Evolutionary conservation across 331 rosid genomes (phyloP), one percentile per base, ranked within the genome.

Genomic region (Arachis monticola): DNA sequence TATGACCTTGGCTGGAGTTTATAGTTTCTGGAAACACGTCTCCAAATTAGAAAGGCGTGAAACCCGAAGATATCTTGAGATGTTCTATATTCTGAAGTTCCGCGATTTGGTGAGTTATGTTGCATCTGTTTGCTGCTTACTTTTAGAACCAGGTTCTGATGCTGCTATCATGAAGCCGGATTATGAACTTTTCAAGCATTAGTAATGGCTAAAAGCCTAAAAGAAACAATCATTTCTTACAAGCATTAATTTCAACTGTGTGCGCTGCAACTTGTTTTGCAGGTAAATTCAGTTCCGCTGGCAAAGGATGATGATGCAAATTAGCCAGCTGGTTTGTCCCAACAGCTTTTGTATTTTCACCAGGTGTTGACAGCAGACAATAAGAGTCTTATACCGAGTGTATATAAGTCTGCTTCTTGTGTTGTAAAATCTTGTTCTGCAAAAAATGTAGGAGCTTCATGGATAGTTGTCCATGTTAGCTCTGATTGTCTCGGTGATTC

Each of bases 71-170:
- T 93, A 93, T 80, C 89, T 92, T 1, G 98, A 92, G 85, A 88
- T 92, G 98, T 92, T 92, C 90, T 90, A 90, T 82, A 85, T 88
- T 58, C 93, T 92, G 3, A 90, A 90, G 88, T 93, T 88, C 80
- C 98, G 98, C 5, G 87, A 77, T 80, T 68, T 93, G 93, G 98
- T 90, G 78, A 90, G 92, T 83, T 22, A 44, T 66, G 30, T 53
- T 63, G 22, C 32, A 12, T 58, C 40, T 51, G 11, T 70, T 74
- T 10, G 1, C 5, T 45, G 8, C 51, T 32, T 60, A 42, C 12
- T 62, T 64, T 44, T 60, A 48, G 70, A 50, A 44, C 58, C 55
- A 55, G 40, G 10, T 52, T 48, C 27, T 9, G 30, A n/a, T 31
- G 55, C 27, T 22, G 27, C 64, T 41, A 40, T 38, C 8, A 41